These are phyloP conservation scores for Schizochytrium sp. DNA, from an alignment of 108 stramenopile species.

Conservation along the genomic window DNA sequence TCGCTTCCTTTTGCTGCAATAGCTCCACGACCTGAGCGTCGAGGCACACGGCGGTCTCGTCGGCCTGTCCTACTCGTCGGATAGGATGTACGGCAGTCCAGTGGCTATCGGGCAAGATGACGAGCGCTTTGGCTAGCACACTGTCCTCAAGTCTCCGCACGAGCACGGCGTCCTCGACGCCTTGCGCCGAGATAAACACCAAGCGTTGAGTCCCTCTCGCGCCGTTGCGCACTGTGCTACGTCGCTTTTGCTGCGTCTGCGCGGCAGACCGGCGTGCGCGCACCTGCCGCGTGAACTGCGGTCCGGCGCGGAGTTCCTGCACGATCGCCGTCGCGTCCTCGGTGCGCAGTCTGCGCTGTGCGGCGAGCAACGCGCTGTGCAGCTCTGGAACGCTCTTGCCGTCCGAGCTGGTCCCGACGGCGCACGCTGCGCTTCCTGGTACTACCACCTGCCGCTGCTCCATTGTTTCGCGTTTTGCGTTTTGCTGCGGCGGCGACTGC, in stretches of 20 bases:
- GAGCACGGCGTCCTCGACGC: neutral
- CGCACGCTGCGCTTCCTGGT: neutral
- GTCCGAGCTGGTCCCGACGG: neutral
- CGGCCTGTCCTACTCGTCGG: neutral
- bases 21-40: neutral
- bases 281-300: neutral
- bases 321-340: neutral
- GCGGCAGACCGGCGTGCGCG: neutral
- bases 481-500: no score
- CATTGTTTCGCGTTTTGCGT: no score
- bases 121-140: neutral
- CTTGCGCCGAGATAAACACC: neutral
- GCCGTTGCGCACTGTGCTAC: no score
- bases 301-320: neutral
- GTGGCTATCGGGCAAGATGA: neutral
- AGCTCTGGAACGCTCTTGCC: neutral
- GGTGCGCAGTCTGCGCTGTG: neutral
- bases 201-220: neutral
- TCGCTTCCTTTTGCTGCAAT: neutral
- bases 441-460: no score
- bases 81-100: neutral
- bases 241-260: neutral
- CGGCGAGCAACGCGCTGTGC: neutral
- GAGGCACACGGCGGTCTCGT: neutral
- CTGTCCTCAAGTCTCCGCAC: neutral